These are phyloP conservation scores for Lodderomyces elongisporus DNA, from an alignment of 1,139 yeast species.

Conservation along the genomic window DNA sequence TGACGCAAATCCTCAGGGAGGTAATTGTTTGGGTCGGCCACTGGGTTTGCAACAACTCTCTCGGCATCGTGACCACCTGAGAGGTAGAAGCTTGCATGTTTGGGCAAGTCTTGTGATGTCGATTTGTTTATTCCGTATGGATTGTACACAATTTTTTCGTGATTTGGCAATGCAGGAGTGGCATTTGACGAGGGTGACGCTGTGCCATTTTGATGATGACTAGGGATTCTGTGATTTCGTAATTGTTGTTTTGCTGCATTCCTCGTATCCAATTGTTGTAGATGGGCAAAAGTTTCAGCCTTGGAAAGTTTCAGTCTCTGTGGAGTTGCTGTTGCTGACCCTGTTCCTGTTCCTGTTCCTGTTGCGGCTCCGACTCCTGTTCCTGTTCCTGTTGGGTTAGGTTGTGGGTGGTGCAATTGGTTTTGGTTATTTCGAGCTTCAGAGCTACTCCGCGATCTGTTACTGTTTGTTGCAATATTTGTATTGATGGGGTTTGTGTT, in stretches of 20 bases:
- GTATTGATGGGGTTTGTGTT: conserved; percentile 17
- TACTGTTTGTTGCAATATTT: neutral
- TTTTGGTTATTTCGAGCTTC: neutral
- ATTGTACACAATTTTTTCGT: conserved; percentile 40
- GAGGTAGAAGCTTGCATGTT: conserved; percentile 38
- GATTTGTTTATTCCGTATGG: conserved; percentile 42
- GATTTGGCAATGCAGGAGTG: conserved; percentile 8
- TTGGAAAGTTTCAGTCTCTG: conserved; percentile 29
- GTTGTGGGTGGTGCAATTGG: conserved; percentile 4
- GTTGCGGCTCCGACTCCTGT: conserved; percentile 2
- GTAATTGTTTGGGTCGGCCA: conserved; percentile 62
- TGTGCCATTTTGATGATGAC: conserved; percentile 7
- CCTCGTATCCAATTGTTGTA: conserved; percentile 30
- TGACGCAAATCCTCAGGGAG: conserved; percentile 54
- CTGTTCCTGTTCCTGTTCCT: conserved; percentile 4
- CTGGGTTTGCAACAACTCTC: conserved; percentile 56
- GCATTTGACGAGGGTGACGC: conserved; percentile 6
- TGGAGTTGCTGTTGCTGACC: conserved; percentile 6
- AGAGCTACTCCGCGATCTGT: conserved; percentile 5
- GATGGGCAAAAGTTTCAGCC: conserved; percentile 38
- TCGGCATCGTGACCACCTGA: conserved; percentile 32
- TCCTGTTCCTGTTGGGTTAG: conserved; percentile 4
- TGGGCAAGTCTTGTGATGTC: conserved; percentile 32
- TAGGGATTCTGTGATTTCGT: conserved; percentile 11
- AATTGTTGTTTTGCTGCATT: conserved; percentile 21